A percentile compares a stretch with the other conserved stretches of the same genome.
These are phyloP conservation scores for Sugiyamaella pinicola DNA, from an alignment of 1,139 yeast genomes.

Conservation along the genomic window DNA sequence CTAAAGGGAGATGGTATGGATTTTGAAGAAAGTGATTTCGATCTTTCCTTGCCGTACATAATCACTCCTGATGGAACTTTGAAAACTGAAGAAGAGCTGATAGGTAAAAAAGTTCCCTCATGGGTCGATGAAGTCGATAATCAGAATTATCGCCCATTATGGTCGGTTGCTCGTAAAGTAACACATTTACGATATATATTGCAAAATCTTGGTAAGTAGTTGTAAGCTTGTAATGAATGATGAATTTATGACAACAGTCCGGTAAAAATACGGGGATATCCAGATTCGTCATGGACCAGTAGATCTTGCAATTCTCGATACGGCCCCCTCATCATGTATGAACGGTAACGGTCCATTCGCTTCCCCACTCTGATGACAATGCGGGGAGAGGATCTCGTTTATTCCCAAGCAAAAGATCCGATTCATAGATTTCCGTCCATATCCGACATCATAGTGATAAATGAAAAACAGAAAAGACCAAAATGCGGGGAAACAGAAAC, in stretches of 20 bases:
- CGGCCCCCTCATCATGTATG: too few relatives aligned
- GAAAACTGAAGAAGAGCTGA: slow-evolving; percentile 31
- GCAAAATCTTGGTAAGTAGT: neutral
- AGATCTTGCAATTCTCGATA: too few relatives aligned
- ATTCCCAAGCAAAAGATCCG: too few relatives aligned
- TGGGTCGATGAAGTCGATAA: slow-evolving; percentile 16
- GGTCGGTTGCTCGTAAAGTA: slow-evolving; percentile 28
- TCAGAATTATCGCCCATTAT: slow-evolving; percentile 34
- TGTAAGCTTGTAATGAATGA: neutral
- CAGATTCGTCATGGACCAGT: too few relatives aligned
- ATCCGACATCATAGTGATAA: too few relatives aligned
- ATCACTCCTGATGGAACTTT: slow-evolving; percentile 22
- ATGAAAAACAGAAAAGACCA: too few relatives aligned
- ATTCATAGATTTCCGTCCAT: too few relatives aligned
- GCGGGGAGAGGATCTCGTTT: too few relatives aligned
- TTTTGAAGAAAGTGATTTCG: slow-evolving; percentile 22
- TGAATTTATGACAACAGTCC: neutral
- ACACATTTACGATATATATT: slow-evolving; percentile 2
- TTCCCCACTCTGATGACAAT: too few relatives aligned
- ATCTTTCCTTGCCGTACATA: slow-evolving; percentile 24
- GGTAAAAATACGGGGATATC: too few relatives aligned
- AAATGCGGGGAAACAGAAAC: too few relatives aligned
- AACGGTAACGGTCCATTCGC: too few relatives aligned
- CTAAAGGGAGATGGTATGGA: slow-evolving; percentile 29
- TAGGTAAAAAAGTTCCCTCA: slow-evolving; percentile 34